phyloP scores from a whole-genome alignment of 768 basidiomycete genomes.

The Podaxis carcinomalis region DNA sequence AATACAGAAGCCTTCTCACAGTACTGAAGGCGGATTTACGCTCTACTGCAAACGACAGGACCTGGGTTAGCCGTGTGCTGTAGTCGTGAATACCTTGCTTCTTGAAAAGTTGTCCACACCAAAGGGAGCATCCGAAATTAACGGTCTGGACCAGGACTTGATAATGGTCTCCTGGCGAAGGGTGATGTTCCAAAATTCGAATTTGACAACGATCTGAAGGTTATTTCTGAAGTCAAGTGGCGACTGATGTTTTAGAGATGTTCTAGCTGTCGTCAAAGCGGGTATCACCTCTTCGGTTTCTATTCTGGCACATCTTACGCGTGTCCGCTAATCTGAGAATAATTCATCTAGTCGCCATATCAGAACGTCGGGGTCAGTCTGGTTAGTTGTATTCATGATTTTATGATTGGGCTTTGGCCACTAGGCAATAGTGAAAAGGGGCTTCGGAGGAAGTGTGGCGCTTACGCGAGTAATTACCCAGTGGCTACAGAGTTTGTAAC shows the following conservation, averaged over 20 bases:
- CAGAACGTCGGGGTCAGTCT: neutral
- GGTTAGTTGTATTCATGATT: too few relatives aligned
- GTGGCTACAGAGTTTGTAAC: neutral
- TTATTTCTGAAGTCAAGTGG: neutral
- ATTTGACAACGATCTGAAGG: neutral
- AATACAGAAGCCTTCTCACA: neutral
- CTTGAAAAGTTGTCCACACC: neutral
- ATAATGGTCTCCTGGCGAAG: neutral
- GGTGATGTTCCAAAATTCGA: neutral
- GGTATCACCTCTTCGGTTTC: neutral
- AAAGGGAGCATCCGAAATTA: neutral
- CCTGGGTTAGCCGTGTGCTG: neutral
- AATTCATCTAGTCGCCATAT: neutral
- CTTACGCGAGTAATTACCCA: neutral
- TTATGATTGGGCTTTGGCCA: too few relatives aligned
- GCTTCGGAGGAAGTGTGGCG: neutral
- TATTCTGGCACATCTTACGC: neutral
- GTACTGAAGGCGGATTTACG: neutral
- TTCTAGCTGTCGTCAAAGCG: neutral
- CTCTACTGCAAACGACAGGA: neutral
- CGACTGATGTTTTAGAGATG: neutral
- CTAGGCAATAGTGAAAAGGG: too few relatives aligned
- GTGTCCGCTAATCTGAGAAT: neutral
- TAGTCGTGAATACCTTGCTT: neutral
- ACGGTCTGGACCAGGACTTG: neutral